Base-by-base conservation (phyloP, 2,329 filamentous ascomycete genomes). In the Scytalidium lignicola region DNA sequence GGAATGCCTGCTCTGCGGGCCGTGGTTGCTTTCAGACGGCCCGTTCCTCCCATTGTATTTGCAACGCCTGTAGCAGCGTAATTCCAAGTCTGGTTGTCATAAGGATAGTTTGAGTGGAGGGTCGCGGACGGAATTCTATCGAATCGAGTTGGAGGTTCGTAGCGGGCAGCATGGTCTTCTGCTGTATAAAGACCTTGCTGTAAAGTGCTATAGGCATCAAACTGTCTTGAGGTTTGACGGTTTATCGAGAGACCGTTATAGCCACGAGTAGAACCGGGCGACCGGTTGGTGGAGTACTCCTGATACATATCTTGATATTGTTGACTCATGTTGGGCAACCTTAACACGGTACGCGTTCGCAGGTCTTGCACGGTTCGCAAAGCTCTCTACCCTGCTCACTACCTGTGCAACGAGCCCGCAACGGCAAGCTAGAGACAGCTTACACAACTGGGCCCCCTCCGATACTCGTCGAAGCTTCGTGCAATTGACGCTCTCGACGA, bases 11-110 rank as follows among this genome's bases (percentile, higher is more conserved):
- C 74, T 54, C 79, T 71, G 47, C 82, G 70, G 58, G 74, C 76
- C 43, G 75, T 72, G 49, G 70, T 71, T 48, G 68, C 70, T 55
- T 78, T 74, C 65, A 83, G 65, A 61, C 84, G 71, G 64, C 78
- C 69, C 59, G 79, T 74, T 49, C 82, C 82, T 50, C 83, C 84
- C 58, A 91, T 76, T 54, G 80, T 70, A 60, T 77, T 79, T 59
- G 79, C 78, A 57, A 77, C 83, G 48, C 82, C 82, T 74, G 53
- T 53, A 44, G 53, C 85, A 61, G 79, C 80, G 46, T 89, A 84
- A 65, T 84, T 88, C 90, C 90, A 96, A 18, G 85, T 83, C 63
- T 90, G 86, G 64, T 83, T 81, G 62, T 90, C 88, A 58, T 91
- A 86, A 51, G 71, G 79, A 60, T 80, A 76, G 50, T 75, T 78